Base-by-base conservation (phyloP, 768 basidiomycete genomes). In the Guyanaporus albipodus region DNA sequence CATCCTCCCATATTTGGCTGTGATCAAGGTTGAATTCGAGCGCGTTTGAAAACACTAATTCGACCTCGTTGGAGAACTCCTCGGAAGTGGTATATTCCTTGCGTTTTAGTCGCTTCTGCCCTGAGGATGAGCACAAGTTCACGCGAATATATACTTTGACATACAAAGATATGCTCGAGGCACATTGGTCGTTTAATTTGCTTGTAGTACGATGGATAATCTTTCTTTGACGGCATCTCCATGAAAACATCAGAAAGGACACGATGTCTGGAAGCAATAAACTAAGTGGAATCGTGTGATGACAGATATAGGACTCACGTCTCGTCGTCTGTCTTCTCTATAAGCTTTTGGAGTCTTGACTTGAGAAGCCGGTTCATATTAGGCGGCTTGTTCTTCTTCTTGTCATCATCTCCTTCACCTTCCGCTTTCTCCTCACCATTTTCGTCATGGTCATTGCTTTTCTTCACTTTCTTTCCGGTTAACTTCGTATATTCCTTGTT, bases 11-110 rank as follows among this genome's bases (percentile, higher is more conserved):
- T 23, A 92, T 87, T 45, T 68, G 76, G 22, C 85, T 89, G 59
- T 86, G 82, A 23, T 95, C 92, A 59, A 80, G 82, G 56, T 97
- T 97, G 69, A 93, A 97, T 47, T 77, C 68, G 63, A 90, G 73
- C 9, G 92, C 94, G 62, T 97, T 97, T 7, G 81, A 78, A 67
- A 93, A 95, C 21, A 97, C 86, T 33, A 93, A 76, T 57, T 93
- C 90, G 12, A 94, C 85, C 49, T 97, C 94, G 8, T 79, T 79
- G 35, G 85, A 84, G 59, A 94, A 95, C 21, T 86, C 83, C 4
- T 76, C 71, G 6, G 78, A 69, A 2, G 73, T 77, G 18, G 62
- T 58, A 61, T 95, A 97, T 54, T 87, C 83, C 61, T 91, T 87
- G 46, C 79, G 79, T 59, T 89, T 85, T 53, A 95, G 71, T 39